These are phyloP conservation scores for Candida easanensis DNA, from an alignment of 805 yeast genomes.

Conservation along the genomic window DNA sequence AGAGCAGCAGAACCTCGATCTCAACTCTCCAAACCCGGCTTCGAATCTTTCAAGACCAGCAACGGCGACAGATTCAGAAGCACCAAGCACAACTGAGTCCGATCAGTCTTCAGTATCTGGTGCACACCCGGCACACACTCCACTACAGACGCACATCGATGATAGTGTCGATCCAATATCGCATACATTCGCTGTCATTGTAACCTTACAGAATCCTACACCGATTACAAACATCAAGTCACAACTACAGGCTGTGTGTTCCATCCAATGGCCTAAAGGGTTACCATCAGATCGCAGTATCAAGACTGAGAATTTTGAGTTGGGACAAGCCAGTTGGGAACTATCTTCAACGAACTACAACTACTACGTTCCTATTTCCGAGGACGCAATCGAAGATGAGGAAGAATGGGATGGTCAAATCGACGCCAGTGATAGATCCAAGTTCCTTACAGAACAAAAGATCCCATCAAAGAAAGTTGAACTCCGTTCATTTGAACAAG, in stretches of 20 bases:
- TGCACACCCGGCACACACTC: neutral
- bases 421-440: slow-evolving; percentile 8
- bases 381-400: slow-evolving; percentile 20
- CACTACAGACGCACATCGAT: slow-evolving; percentile 35
- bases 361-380: slow-evolving; percentile 34
- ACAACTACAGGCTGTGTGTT: slow-evolving; percentile 41
- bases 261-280: slow-evolving; percentile 52
- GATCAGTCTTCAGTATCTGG: neutral
- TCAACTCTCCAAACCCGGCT: slow-evolving; percentile 6
- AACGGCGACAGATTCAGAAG: neutral
- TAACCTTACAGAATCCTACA: slow-evolving; percentile 42
- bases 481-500: slow-evolving; percentile 15
- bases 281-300: slow-evolving; percentile 45
- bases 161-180: slow-evolving; percentile 37
- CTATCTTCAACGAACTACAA: slow-evolving; percentile 41
- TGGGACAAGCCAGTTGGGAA: slow-evolving; percentile 49
- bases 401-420: slow-evolving; percentile 13
- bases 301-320: slow-evolving; percentile 44
- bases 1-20: slow-evolving; percentile 13
- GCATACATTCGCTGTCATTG: slow-evolving; percentile 50
- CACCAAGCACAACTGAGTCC: neutral
- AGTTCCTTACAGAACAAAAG: slow-evolving; percentile 16
- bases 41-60: neutral
- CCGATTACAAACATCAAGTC: slow-evolving; percentile 36
- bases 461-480: slow-evolving; percentile 14